A percentile compares a stretch with the other conserved stretches of the same genome.
phyloP scores from a whole-genome alignment of 2,329 filamentous ascomycete species.

The Aspergillus sp. region DNA sequence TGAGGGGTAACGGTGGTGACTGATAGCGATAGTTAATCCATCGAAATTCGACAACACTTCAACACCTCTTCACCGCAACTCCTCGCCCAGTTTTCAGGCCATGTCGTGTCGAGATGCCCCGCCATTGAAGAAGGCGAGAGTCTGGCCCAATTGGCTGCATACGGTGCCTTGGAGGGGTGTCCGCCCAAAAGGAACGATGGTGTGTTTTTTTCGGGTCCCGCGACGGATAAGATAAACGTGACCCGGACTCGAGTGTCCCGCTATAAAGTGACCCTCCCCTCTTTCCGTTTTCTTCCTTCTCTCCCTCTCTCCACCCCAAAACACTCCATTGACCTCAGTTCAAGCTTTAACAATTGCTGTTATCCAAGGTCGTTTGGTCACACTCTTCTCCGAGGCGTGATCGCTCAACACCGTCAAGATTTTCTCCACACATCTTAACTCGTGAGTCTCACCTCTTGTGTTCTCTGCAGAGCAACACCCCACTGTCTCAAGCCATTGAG shows the following conservation, averaged over 20 bases:
- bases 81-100: not conserved
- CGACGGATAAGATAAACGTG: slow-evolving; percentile 14
- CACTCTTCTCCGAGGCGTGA: slow-evolving; percentile 58
- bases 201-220: not conserved
- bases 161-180: not conserved
- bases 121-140: not conserved
- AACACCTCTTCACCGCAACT: slow-evolving; percentile 13
- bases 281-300: not conserved
- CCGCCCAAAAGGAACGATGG: not conserved
- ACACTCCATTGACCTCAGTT: slow-evolving; percentile 16
- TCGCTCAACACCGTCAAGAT: slow-evolving; percentile 75
- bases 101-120: not conserved
- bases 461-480: not conserved
- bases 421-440: slow-evolving; percentile 98
- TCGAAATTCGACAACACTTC: not conserved
- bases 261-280: slow-evolving; percentile 9
- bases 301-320: slow-evolving; percentile 11
- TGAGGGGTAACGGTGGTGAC: slow-evolving; percentile 2
- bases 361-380: slow-evolving; percentile 40
- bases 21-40: not conserved
- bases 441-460: slow-evolving; percentile 60
- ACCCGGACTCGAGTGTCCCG: slow-evolving; percentile 8
- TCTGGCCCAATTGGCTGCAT: not conserved
- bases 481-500: not conserved
- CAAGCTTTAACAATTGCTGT: slow-evolving; percentile 26